Conservation (phyloP, 495 filamentous ascomycete genomes). For the Aspergillus bertholletiae region DNA sequence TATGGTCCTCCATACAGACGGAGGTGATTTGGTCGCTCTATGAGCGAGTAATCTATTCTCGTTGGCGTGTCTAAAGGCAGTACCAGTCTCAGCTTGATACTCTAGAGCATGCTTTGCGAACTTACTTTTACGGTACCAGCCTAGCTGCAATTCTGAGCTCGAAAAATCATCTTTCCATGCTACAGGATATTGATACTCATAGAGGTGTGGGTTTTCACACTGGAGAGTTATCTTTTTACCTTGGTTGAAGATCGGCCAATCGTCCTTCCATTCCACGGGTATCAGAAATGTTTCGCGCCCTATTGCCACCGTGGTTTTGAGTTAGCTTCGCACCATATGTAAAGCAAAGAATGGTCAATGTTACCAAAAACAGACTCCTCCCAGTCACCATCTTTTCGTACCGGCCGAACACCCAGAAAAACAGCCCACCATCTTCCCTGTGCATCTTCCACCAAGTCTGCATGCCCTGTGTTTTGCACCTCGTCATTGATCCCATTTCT, state of each 20-base stretch:
- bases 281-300: conserved; percentile 48
- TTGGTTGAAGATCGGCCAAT: conserved; percentile 47
- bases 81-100: not conserved
- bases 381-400: conserved; percentile 21
- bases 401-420: conserved; percentile 41
- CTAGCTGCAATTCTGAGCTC: conserved; percentile 20
- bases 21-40: conserved; percentile 29
- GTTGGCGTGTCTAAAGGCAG: conserved; percentile 27
- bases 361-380: conserved; percentile 39
- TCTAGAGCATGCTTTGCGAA: not conserved
- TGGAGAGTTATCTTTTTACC: conserved; percentile 39
- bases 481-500: conserved; percentile 33
- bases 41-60: conserved; percentile 32
- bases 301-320: not conserved
- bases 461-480: conserved; percentile 40
- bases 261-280: conserved; percentile 41
- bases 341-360: not conserved
- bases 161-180: conserved; percentile 42
- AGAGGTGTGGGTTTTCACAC: conserved; percentile 25
- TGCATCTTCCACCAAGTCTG: conserved; percentile 42
- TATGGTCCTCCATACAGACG: conserved; percentile 41
- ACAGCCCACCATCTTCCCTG: conserved; percentile 45
- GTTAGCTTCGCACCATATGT: not conserved
- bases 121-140: conserved; percentile 43
- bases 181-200: conserved; percentile 17